Percentiles rank a stretch among this genome's conserved stretches.
Evolutionary conservation across 352 stramenopile species (phyloP).

Genomic region (Phytophthora colocasiae): DNA sequence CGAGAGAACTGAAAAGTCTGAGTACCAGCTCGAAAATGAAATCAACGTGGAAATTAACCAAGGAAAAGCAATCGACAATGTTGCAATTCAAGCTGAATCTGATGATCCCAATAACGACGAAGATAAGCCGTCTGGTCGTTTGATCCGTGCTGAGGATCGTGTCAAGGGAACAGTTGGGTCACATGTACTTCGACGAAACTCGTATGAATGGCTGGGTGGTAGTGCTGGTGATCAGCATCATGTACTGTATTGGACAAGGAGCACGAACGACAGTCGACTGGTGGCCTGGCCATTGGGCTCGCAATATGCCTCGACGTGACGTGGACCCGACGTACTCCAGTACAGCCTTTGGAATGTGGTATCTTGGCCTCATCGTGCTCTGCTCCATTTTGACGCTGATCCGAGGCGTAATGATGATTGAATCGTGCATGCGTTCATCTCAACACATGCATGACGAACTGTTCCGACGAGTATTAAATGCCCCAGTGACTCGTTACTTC

Average conservation of each 20-base stretch:
- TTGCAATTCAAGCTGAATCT: neutral
- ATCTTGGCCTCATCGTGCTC: constrained; percentile 36
- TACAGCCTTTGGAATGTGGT: constrained; percentile 43
- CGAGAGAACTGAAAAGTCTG: neutral
- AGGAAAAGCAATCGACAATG: neutral
- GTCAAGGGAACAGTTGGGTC: constrained; percentile 35
- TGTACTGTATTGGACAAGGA: constrained; percentile 27
- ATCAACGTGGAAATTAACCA: neutral
- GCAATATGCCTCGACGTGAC: constrained; percentile 32
- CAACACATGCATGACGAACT: constrained; percentile 44
- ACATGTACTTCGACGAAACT: constrained; percentile 38
- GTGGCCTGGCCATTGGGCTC: constrained; percentile 49
- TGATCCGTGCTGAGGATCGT: constrained; percentile 40
- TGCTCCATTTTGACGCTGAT: constrained; percentile 29
- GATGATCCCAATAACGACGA: neutral
- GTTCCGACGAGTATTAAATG: constrained; percentile 48
- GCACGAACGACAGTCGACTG: constrained; percentile 39
- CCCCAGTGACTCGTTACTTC: constrained; percentile 57
- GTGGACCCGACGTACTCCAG: constrained; percentile 47
- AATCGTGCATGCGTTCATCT: constrained; percentile 38
- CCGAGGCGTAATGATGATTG: constrained; percentile 35
- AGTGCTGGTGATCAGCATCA: constrained; percentile 7
- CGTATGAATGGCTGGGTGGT: constrained; percentile 31
- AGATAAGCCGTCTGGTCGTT: neutral
- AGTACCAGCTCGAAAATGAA: neutral